Base-by-base conservation (phyloP, 768 basidiomycete genomes). In the Mycena capillaripes region DNA sequence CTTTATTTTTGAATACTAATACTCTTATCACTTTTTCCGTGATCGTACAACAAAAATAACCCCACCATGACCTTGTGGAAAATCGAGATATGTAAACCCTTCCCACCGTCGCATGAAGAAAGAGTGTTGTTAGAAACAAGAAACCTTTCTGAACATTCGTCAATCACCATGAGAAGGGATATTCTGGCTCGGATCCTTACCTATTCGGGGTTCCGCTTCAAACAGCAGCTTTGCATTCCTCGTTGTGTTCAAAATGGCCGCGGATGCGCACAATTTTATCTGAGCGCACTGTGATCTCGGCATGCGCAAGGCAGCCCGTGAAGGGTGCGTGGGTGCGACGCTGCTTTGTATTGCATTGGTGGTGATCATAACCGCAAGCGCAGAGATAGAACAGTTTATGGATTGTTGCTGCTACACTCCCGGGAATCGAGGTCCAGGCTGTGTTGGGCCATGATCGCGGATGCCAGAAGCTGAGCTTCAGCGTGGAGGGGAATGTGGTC, bases 171-270 rank as follows among this genome's bases (percentile, higher is more conserved):
- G n/a, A n/a, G n/a, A n/a, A n/a, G n/a, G n/a, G n/a, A n/a, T n/a
- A n/a, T n/a, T n/a, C n/a, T n/a, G n/a, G n/a, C n/a, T n/a, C n/a
- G n/a, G n/a, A n/a, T n/a, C n/a, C n/a, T n/a, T n/a, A n/a, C n/a
- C n/a, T n/a, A n/a, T n/a, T n/a, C n/a, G n/a, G n/a, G n/a, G n/a
- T n/a, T n/a, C n/a, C n/a, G n/a, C n/a, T n/a, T n/a, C n/a, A n/a
- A n/a, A n/a, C n/a, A n/a, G 48, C 48, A 1, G 48, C 8, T 63
- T 50, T 38, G 14, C 61, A 63, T 0, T 6, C 48, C 3, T 50
- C 3, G 48, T 63, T 63, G 34, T 63, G 61, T 3, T 63, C 46
- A 23, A 63, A 63, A 21, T 63, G 34, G 8, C 61, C 32, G 10
- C 61, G 34, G 34, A 63, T 63, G 6, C 61, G 61, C 5, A 63